Conservation (phyloP, 1,139 yeast genomes). For the Taiozyma onychis region DNA sequence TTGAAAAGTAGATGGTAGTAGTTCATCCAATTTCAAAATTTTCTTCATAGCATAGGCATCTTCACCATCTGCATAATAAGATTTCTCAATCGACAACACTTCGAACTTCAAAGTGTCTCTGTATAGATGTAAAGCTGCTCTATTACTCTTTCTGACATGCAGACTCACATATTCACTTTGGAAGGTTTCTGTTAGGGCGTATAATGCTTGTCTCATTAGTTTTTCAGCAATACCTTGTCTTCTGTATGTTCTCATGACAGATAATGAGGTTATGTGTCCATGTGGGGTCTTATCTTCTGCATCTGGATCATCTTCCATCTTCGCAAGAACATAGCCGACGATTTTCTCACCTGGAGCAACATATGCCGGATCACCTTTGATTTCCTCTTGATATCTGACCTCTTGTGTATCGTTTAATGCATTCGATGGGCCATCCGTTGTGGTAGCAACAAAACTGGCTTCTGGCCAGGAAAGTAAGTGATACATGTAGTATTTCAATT, state of each 20-base stretch:
- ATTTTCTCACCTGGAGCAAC: slow-evolving; percentile 64
- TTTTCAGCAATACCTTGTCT: slow-evolving; percentile 94
- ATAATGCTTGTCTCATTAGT: slow-evolving; percentile 81
- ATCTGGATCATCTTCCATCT: slow-evolving; percentile 93
- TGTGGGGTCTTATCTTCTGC: slow-evolving; percentile 68
- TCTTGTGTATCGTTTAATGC: slow-evolving; percentile 23
- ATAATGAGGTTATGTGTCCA: slow-evolving; percentile 90
- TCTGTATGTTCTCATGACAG: slow-evolving; percentile 94
- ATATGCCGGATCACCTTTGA: slow-evolving; percentile 46
- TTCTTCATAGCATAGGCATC: slow-evolving; percentile 97
- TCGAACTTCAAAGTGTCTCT: slow-evolving; percentile 80
- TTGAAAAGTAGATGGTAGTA: slow-evolving; percentile 53
- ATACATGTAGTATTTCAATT: slow-evolving; percentile 86
- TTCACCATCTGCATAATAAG: slow-evolving; percentile 95
- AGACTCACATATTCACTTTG: slow-evolving; percentile 80
- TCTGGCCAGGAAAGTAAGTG: slow-evolving; percentile 97
- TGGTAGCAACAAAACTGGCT: slow-evolving; percentile 92
- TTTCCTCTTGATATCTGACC: slow-evolving; percentile 9
- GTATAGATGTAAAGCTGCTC: slow-evolving; percentile 92
- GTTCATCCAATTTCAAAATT: slow-evolving; percentile 49
- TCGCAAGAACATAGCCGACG: slow-evolving; percentile 92
- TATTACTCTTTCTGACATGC: slow-evolving; percentile 89
- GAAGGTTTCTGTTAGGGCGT: slow-evolving; percentile 77
- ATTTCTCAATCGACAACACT: slow-evolving; percentile 73
- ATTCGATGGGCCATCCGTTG: slow-evolving; percentile 34